phyloP scores from a whole-genome alignment of 768 basidiomycete genomes.

The Serendipita sp. region DNA sequence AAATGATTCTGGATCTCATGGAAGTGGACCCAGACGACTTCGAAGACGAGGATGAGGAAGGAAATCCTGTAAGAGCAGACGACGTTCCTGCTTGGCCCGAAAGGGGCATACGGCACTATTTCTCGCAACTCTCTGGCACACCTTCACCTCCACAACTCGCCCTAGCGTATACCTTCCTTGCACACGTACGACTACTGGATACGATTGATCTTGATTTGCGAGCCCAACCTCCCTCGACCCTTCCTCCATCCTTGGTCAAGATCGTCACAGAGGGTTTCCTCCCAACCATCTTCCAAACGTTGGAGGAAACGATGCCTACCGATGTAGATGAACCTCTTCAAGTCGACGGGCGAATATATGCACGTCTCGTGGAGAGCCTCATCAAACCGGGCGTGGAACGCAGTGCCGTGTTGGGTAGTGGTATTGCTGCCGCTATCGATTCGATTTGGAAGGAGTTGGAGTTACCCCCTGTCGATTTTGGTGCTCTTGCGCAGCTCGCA shows the following conservation, averaged over 20 bases:
- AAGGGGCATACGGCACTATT: neutral
- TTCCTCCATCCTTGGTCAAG: constrained; percentile 18
- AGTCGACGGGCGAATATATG: constrained; percentile 38
- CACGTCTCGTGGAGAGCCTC: constrained; percentile 25
- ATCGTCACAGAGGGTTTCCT: constrained; percentile 26
- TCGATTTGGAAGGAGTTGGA: constrained; percentile 15
- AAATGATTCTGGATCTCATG: constrained; percentile 8
- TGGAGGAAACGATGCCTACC: constrained; percentile 17
- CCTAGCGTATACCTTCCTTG: constrained; percentile 24
- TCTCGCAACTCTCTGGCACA: constrained; percentile 1
- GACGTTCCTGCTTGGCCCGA: constrained; percentile 3
- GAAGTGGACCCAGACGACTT: neutral
- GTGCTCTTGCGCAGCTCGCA: constrained; percentile 15
- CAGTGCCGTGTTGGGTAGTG: constrained; percentile 18
- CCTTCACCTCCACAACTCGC: constrained; percentile 8
- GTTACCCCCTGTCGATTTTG: constrained; percentile 16
- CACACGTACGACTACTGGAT: constrained; percentile 26
- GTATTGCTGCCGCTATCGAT: constrained; percentile 15
- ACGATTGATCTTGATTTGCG: constrained; percentile 13
- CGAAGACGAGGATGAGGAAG: constrained; percentile 5
- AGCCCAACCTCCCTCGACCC: constrained; percentile 12
- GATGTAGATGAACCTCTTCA: constrained; percentile 21
- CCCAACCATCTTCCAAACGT: constrained; percentile 21
- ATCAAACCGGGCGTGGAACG: constrained; percentile 17
- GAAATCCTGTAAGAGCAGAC: neutral